Evolutionary conservation across 2,329 filamentous ascomycete genomes (phyloP), one percentile per base, ranked within the genome.

Genomic region (Nothophaeocryptopus gaeumannii): DNA sequence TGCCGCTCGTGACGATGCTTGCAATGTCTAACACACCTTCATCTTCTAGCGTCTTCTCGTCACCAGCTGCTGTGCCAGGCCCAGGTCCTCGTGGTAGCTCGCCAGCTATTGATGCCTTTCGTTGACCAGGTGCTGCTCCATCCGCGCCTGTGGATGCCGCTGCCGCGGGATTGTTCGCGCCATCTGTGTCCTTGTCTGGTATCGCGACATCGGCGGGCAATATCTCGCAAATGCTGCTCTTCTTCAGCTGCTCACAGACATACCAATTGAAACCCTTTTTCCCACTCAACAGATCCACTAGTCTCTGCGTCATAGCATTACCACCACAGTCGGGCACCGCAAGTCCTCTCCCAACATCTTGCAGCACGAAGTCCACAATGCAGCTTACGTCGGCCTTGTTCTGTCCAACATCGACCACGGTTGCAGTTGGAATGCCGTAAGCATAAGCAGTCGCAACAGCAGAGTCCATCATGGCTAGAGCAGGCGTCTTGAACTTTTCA

Each of bases 401-500:
- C 67, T 84, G 89, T 9, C 93, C 93, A 52, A 99, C 86, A 68
- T 99, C 93, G 16, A 99, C 79, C 14, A 99, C 82, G 0, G 89
- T 93, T 63, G 93, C 85, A 60, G 82, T 89, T 30, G 84, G 79
- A 29, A 90, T 79, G 9, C 89, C 91, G 65, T 95, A 97, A 49
- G 93, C 83, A 63, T 83, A 85, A 50, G 76, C 85, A 1, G 89
- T 87, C 20, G 93, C 91, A 39, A 95, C 74, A 2, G 89, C 91
- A 60, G 89, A 86, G 70, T 97, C 88, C 74, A 99, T 86, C 55
- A 97, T 79, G 61, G 87, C 91, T 44, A 99, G 86, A 0, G 89
- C 90, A 0, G 93, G 93, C 0, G 89, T 93, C 74, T 92, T 93
- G 67, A 95, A 96, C 72, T 93, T 95, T 72, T 99, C 93, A 64